Conservation (phyloP, 352 stramenopile genomes). For the Phytopythium aichiense region DNA sequence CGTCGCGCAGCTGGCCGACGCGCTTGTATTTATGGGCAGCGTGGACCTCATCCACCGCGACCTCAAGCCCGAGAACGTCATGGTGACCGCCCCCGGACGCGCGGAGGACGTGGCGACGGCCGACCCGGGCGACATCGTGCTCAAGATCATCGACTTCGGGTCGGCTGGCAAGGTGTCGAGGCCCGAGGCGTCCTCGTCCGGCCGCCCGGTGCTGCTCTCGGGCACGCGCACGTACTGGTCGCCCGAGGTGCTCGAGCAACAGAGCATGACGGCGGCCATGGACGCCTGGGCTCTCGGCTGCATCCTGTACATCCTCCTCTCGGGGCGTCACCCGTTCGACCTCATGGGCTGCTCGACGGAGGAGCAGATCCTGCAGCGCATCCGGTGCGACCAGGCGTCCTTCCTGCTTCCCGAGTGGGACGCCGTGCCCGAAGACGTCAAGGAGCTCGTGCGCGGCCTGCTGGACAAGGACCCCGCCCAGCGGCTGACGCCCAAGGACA, state of each 20-base stretch:
- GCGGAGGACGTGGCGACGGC: conserved; percentile 15
- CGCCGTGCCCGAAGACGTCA: conserved; percentile 42
- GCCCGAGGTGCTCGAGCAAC: conserved; percentile 57
- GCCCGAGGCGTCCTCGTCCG: conserved; percentile 13
- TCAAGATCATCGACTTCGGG: conserved; percentile 90
- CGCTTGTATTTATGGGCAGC: conserved; percentile 63
- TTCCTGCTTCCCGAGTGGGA: conserved; percentile 59
- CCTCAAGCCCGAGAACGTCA: conserved; percentile 88
- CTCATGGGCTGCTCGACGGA: conserved; percentile 71
- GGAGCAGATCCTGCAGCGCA: conserved; percentile 65
- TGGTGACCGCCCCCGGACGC: conserved; percentile 28
- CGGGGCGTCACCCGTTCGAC: conserved; percentile 85
- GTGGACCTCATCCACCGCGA: conserved; percentile 78
- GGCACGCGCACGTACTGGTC: conserved; percentile 86
- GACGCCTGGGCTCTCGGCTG: conserved; percentile 89
- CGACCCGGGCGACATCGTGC: conserved; percentile 1
- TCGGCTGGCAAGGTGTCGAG: conserved; percentile 40
- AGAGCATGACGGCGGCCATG: conserved; percentile 67
- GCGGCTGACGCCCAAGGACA: conserved; percentile 46
- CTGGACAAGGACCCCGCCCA: conserved; percentile 64
- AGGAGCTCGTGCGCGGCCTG: conserved; percentile 60
- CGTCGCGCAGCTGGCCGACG: conserved; percentile 55
- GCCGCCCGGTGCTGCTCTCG: conserved; percentile 35
- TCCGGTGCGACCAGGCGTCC: conserved; percentile 42
- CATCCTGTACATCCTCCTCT: conserved; percentile 87